A percentile compares a stretch with the other conserved stretches of the same genome.
phyloP scores from a whole-genome alignment of 768 basidiomycete genomes.

The Pleurotus ostreatus region DNA sequence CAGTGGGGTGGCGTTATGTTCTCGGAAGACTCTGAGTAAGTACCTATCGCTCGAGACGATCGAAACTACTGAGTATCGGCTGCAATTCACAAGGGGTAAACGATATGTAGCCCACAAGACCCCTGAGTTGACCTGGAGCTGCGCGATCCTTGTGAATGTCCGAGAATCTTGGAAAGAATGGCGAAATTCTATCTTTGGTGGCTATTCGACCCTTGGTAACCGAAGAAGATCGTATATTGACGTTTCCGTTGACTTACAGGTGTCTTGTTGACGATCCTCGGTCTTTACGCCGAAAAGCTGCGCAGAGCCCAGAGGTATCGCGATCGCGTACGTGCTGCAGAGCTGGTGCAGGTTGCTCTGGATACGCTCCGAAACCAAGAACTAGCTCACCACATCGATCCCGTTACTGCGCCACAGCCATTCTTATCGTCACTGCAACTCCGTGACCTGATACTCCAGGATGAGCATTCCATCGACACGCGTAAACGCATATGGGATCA shows the following conservation, averaged over 20 bases:
- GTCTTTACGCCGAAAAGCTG: conserved; percentile 27
- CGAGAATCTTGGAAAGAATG: conserved; percentile 68
- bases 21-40: conserved; percentile 63
- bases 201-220: conserved; percentile 16
- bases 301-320: conserved; percentile 47
- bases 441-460: conserved; percentile 80
- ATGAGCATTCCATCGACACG: conserved; percentile 68
- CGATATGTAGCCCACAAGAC: conserved; percentile 76
- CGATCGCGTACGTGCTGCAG: conserved; percentile 64
- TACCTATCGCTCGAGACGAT: conserved; percentile 14
- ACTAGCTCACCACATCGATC: conserved; percentile 76
- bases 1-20: conserved; percentile 72
- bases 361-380: conserved; percentile 82
- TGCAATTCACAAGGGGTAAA: conserved; percentile 45
- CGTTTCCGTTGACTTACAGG: conserved; percentile 23
- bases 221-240: conserved; percentile 6
- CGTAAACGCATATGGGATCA: conserved; percentile 73
- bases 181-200: conserved; percentile 62
- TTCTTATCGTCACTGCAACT: conserved; percentile 85
- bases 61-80: conserved; percentile 12
- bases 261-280: conserved; percentile 27
- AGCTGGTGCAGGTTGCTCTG: conserved; percentile 75
- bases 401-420: conserved; percentile 66
- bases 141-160: conserved; percentile 60
- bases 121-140: conserved; percentile 62